Evolutionary conservation across 805 yeast genomes (phyloP), one percentile per base, ranked within the genome.

Genomic region (Torulaspora delbrueckii): DNA sequence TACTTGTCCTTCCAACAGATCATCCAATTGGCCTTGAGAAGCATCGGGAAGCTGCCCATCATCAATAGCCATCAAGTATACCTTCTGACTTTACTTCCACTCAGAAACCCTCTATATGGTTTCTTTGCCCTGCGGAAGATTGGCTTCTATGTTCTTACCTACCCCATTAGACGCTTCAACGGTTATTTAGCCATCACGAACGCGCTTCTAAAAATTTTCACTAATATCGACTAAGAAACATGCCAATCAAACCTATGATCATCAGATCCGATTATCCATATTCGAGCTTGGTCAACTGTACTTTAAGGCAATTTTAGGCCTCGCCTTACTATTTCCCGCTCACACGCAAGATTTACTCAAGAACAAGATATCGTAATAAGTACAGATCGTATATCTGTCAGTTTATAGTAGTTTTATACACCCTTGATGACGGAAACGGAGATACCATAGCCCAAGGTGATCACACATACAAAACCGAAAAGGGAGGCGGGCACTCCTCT

Each of bases 401-500:
- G n/a, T 12, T 26, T 26, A 26, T 26, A 5, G 13, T 26, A n/a
- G 13, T n/a, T 22, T 23, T 28, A 39, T 3, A 30, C 42, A 22
- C 55, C 60, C 30, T 60, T 52, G n/a, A 65, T 51, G 6, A 66
- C 57, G 7, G 67, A 57, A 54, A 37, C 65, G 90, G 88, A 85
- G 42, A 86, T 76, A 46, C 84, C 76, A 58, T 81, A 93, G 10
- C 98, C 99, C 16, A 93, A 65, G 5, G 90, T 79, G 18, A 87
- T 76, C 40, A 89, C 79, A 27, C 83, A 77, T 2, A 76, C 46
- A 59, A 85, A 91, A 9, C 87, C 86, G 42, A 89, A 67, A 4
- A 93, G 49, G 2, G 95, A 84, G 14, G 91, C 78, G 3, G 96
- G 96, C 5, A 90, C 87, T 66, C 99, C 99, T 54, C 95, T 77